Conservation (phyloP, 176 grass and related monocot genomes). For the Leersia perrieri region DNA sequence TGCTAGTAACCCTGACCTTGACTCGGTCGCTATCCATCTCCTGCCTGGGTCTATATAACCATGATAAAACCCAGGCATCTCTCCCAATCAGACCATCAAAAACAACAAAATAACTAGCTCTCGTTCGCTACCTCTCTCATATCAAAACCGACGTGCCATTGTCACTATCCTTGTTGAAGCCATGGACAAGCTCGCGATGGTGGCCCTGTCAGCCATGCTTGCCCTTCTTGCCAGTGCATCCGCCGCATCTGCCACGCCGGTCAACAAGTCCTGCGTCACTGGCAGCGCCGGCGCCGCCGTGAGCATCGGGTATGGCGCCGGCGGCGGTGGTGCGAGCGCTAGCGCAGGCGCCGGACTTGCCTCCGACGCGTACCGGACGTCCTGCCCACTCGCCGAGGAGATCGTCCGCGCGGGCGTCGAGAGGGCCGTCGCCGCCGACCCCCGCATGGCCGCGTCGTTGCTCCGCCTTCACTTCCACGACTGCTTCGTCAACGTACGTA, state of each 20-base stretch:
- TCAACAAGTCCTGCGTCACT: slow-evolving; percentile 50
- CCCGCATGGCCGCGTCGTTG: slow-evolving; percentile 85
- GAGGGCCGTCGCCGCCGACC: slow-evolving; percentile 50
- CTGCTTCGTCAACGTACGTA: slow-evolving; percentile 62
- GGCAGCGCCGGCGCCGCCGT: slow-evolving; percentile 36
- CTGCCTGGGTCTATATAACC: neutral
- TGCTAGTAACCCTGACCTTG: neutral
- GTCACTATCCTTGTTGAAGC: neutral
- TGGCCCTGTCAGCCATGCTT: neutral
- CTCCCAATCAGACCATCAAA: neutral
- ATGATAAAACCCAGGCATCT: neutral
- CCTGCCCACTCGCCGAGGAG: slow-evolving; percentile 66
- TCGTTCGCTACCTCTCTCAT: too few species aligned
- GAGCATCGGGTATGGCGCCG: slow-evolving; percentile 40
- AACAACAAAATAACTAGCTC: neutral
- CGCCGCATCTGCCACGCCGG: neutral
- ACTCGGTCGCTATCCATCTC: neutral
- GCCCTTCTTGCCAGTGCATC: neutral
- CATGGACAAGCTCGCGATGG: slow-evolving; percentile 18
- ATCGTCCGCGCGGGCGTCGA: slow-evolving; percentile 66
- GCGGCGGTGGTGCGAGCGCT: slow-evolving; percentile 24
- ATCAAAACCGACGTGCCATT: neutral
- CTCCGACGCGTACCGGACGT: slow-evolving; percentile 32
- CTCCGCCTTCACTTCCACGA: slow-evolving; percentile 75
- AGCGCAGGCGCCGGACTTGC: slow-evolving; percentile 19